These are phyloP conservation scores for Phragmites australis DNA, from an alignment of 176 grass and related monocot genomes.

Conservation along the genomic window DNA sequence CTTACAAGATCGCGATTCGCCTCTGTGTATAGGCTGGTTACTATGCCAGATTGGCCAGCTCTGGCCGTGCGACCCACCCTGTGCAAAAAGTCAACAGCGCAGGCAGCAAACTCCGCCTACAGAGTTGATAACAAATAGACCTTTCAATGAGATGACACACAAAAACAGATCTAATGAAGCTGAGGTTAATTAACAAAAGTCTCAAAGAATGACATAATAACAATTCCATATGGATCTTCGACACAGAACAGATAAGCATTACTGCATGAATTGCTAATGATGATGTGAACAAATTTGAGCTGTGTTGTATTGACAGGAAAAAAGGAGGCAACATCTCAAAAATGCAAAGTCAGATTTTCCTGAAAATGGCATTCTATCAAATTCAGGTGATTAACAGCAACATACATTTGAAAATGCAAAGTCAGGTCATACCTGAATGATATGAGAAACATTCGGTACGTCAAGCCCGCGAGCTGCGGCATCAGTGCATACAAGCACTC, in stretches of 20 bases:
- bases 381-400: not conserved
- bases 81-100: slow-evolving; percentile 95
- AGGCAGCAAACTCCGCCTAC: slow-evolving; percentile 94
- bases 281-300: not conserved
- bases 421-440: slow-evolving; percentile 72
- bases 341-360: too few relatives aligned
- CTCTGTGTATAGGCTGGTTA: slow-evolving; percentile 78
- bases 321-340: not conserved
- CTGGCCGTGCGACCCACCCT: slow-evolving; percentile 90
- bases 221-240: not conserved
- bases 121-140: not conserved
- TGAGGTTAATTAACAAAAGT: not conserved
- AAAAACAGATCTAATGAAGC: not conserved
- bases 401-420: too few relatives aligned
- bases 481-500: slow-evolving; percentile 96
- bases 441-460: slow-evolving; percentile 82
- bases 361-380: too few relatives aligned
- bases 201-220: not conserved
- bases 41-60: slow-evolving; percentile 82
- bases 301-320: not conserved
- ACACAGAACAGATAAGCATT: too few relatives aligned
- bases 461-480: slow-evolving; percentile 93
- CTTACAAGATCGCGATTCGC: slow-evolving; percentile 77
- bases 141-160: not conserved
- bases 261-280: not conserved